Percentiles rank a stretch among this genome's conserved stretches.
These are phyloP conservation scores for Stachybotrys echinatus DNA, from an alignment of 2,329 filamentous ascomycete genomes.

Conservation along the genomic window DNA sequence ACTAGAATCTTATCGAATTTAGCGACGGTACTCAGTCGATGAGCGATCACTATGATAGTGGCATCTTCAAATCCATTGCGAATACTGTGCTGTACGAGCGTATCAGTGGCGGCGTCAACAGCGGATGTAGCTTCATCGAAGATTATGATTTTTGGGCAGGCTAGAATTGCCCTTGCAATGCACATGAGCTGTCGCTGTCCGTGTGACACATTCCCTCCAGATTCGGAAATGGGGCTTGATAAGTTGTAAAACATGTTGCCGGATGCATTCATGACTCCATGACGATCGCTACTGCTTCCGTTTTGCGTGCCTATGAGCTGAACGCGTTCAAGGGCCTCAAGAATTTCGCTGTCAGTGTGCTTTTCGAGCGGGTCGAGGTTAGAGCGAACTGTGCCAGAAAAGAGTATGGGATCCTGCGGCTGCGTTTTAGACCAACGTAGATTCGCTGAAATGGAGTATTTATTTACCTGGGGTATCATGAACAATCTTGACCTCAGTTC, in stretches of 20 bases:
- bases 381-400: constrained; percentile 62
- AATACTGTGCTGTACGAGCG: constrained; percentile 59
- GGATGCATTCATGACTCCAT: neutral
- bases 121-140: constrained; percentile 66
- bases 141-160: constrained; percentile 60
- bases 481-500: constrained; percentile 61
- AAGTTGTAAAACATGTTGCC: constrained; percentile 52
- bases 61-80: constrained; percentile 55
- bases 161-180: constrained; percentile 58
- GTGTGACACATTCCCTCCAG: constrained; percentile 42
- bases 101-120: constrained; percentile 63
- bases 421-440: neutral
- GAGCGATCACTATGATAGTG: constrained; percentile 61
- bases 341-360: constrained; percentile 51
- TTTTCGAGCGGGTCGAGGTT: constrained; percentile 69
- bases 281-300: neutral
- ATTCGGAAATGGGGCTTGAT: constrained; percentile 52
- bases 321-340: neutral
- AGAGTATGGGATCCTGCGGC: constrained; percentile 56
- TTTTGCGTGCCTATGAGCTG: neutral
- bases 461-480: constrained; percentile 58
- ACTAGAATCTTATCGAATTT: constrained; percentile 63
- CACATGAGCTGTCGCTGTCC: constrained; percentile 49
- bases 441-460: neutral
- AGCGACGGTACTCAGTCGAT: constrained; percentile 60